These are phyloP conservation scores for Trichosporon asahii DNA, from an alignment of 1,284 basidiomycete species.

Conservation along the genomic window DNA sequence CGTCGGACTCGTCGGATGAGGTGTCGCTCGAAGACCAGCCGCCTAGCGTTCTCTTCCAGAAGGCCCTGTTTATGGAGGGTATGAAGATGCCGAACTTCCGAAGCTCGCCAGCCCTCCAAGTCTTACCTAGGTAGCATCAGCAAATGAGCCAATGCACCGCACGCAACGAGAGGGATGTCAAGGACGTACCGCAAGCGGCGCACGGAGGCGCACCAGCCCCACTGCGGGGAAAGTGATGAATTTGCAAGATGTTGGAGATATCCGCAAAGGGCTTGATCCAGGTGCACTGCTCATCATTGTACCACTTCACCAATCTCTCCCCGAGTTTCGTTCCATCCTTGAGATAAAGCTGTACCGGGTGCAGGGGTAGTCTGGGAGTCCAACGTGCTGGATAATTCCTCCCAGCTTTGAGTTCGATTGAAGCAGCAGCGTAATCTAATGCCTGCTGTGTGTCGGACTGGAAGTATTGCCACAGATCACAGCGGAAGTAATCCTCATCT, in stretches of 20 bases:
- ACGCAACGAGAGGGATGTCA: no score
- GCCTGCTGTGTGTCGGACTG: neutral
- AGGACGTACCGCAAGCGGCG: neutral
- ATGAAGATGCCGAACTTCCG: no score
- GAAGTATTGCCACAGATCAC: neutral
- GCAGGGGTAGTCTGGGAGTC: neutral
- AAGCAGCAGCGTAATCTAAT: neutral
- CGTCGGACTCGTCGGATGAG: no score
- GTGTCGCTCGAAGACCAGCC: no score
- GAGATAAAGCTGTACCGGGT: neutral
- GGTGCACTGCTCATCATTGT: neutral
- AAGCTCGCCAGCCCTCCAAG: no score
- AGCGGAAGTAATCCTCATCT: neutral
- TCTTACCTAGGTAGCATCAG: no score
- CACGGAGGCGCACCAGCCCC: neutral
- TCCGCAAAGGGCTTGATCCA: neutral
- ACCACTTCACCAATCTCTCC: neutral
- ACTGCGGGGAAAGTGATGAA: neutral
- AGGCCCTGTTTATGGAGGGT: no score
- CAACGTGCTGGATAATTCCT: neutral
- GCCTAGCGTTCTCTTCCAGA: no score
- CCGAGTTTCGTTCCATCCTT: neutral
- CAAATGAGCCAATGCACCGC: no score
- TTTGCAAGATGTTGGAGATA: neutral
- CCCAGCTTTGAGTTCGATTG: neutral